These are phyloP conservation scores for Plenodomus tracheiphilus DNA, from an alignment of 2,329 filamentous ascomycete genomes.

Conservation along the genomic window DNA sequence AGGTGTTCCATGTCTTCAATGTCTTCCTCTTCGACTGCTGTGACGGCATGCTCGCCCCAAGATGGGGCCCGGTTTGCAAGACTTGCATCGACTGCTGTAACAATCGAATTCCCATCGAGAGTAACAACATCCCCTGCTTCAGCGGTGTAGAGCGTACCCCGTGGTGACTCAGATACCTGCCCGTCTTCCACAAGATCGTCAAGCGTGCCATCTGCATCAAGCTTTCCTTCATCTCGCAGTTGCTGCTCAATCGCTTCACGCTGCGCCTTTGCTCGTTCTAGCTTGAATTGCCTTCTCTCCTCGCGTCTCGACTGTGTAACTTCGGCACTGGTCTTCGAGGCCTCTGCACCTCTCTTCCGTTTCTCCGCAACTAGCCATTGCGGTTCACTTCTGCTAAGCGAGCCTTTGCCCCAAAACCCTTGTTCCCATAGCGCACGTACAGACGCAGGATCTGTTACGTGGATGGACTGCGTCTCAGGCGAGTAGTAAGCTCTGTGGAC, in stretches of 20 bases:
- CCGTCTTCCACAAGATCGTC: slow-evolving; percentile 37
- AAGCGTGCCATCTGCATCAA: slow-evolving; percentile 27
- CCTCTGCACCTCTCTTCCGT: slow-evolving; percentile 66
- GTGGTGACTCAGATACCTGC: slow-evolving; percentile 19
- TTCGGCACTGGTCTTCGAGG: slow-evolving; percentile 77
- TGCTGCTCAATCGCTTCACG: slow-evolving; percentile 80
- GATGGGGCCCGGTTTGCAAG: slow-evolving; percentile 6
- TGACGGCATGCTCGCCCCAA: slow-evolving; percentile 10
- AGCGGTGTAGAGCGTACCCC: slow-evolving; percentile 21
- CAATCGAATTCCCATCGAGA: slow-evolving; percentile 10
- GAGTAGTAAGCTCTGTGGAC: slow-evolving; percentile 79
- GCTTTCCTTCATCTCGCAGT: slow-evolving; percentile 57
- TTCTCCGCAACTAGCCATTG: slow-evolving; percentile 88
- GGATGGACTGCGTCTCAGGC: slow-evolving; percentile 77
- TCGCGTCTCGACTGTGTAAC: slow-evolving; percentile 75
- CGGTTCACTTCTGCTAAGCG: slow-evolving; percentile 88
- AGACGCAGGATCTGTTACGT: slow-evolving; percentile 75
- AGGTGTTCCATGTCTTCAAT: slow-evolving; percentile 71
- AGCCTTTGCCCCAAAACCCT: slow-evolving; percentile 96
- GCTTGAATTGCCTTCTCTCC: slow-evolving; percentile 82
- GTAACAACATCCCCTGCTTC: slow-evolving; percentile 15
- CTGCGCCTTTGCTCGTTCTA: slow-evolving; percentile 87
- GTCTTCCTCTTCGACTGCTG: slow-evolving; percentile 11
- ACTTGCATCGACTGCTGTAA: slow-evolving; percentile 15
- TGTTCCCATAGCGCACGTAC: slow-evolving; percentile 90